Conservation (phyloP, 257 asterid species). For the Solanum rostratum region DNA sequence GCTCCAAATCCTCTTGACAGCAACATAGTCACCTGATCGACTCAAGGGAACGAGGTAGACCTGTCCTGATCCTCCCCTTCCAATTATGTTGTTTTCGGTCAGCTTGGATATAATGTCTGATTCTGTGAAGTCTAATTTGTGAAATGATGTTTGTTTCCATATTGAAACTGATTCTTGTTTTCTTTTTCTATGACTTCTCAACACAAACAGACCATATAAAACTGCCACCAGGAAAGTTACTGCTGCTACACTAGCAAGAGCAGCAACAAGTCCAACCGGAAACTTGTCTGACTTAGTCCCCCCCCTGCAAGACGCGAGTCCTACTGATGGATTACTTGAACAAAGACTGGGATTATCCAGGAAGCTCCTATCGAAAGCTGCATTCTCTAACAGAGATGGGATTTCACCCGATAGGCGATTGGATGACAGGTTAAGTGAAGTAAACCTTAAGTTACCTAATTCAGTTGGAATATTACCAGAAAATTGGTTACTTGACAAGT, state of each 20-base stretch:
- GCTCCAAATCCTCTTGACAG: constrained; percentile 69
- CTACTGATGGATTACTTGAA: constrained; percentile 26
- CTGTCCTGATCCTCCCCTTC: constrained; percentile 82
- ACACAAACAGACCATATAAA: constrained; percentile 28
- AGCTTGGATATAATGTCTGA: constrained; percentile 38
- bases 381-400: constrained; percentile 45
- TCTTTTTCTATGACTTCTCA: constrained; percentile 31
- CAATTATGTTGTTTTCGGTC: constrained; percentile 44
- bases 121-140: constrained; percentile 58
- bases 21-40: constrained; percentile 36
- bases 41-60: constrained; percentile 57
- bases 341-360: constrained; percentile 56
- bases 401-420: constrained; percentile 55
- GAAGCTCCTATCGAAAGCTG: constrained; percentile 49
- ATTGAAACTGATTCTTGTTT: constrained; percentile 22
- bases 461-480: constrained; percentile 64
- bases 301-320: constrained; percentile 29
- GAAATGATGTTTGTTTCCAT: constrained; percentile 78
- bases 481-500: constrained; percentile 54
- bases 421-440: constrained; percentile 53
- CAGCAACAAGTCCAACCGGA: constrained; percentile 41
- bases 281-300: constrained; percentile 6
- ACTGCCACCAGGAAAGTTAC: constrained; percentile 25
- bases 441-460: constrained; percentile 19
- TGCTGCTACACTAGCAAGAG: constrained; percentile 46